These are phyloP conservation scores for Karstenula rhodostoma DNA, from an alignment of 2,329 filamentous ascomycete genomes.

Conservation along the genomic window DNA sequence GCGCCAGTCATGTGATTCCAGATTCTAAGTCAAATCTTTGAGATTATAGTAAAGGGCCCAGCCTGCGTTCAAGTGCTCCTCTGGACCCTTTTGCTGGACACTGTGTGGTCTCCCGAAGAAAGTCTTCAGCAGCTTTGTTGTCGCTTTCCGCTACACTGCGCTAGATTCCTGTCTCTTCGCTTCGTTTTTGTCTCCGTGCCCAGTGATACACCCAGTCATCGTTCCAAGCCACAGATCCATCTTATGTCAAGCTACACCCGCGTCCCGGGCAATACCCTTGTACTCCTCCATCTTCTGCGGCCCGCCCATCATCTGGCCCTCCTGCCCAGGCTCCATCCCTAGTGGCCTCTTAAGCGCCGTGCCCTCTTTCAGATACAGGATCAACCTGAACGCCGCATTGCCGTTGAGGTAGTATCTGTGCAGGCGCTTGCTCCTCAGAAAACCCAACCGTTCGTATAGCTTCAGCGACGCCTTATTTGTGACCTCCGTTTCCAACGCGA, in stretches of 20 bases:
- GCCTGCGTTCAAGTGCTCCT: too few species aligned
- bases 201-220: too few species aligned
- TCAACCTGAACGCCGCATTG: constrained; percentile 89
- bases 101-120: too few species aligned
- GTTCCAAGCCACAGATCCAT: not conserved
- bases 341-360: constrained; percentile 43
- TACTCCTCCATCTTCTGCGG: constrained; percentile 18
- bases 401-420: constrained; percentile 97
- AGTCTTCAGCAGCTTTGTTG: not conserved
- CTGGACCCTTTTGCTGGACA: too few species aligned
- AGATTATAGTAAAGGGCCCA: too few species aligned
- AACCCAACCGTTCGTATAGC: constrained; percentile 91
- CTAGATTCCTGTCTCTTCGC: not conserved
- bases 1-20: too few species aligned
- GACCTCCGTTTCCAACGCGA: constrained; percentile 95
- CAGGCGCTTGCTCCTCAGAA: constrained; percentile 88
- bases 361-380: constrained; percentile 74
- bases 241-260: not conserved
- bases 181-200: not conserved
- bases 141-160: not conserved
- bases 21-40: too few species aligned
- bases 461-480: constrained; percentile 89
- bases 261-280: constrained; percentile 7
- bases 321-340: not conserved
- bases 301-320: constrained; percentile 8